Evolutionary conservation across 2,329 filamentous ascomycete species (phyloP), one percentile per base, ranked within the genome.

Genomic region (Pseudogymnoascus sp.): DNA sequence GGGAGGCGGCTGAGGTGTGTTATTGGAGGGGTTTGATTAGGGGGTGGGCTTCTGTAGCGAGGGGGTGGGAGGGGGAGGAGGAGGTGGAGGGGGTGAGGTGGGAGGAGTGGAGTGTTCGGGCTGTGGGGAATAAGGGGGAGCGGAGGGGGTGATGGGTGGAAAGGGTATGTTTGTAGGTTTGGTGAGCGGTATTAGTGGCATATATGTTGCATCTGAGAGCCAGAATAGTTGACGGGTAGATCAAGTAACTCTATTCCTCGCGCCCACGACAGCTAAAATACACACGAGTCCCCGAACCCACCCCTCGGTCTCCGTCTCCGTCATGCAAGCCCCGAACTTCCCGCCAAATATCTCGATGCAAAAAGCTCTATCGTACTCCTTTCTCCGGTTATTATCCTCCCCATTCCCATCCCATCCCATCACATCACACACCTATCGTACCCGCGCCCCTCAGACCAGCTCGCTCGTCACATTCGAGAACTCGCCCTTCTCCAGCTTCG

Each of bases 401-500:
- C 47, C 44, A 28, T 26, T 15, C 44, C 21, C 7, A 17, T n/a
- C 23, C 44, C 23, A 53, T 17, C 47, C 47, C 15, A 17, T 17
- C 26, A 11, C 8, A 31, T 11, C 47, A 53, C 47, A 50, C 44
- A 53, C 47, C 9, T 53, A 53, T 53, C 47, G 47, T 53, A 53
- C 23, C 21, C 1, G 9, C 26, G 8, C 47, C 4, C 26, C 47
- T 53, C 47, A 53, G 19, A 53, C 47, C 26, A 53, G 9, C 26
- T 53, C 47, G 9, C 47, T 53, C 47, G 91, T 96, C 62, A 97
- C 93, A 76, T 97, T 97, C 68, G 89, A 93, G 78, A 99, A 99
- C 82, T 99, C 95, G 77, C 93, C 93, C 86, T 96, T 96, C 77
- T 96, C 89, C 74, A 99, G 79, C 87, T 99, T 99, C 60, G 93